phyloP scores from a whole-genome alignment of 2,329 filamentous ascomycete genomes.

The Penicillium sp. region DNA sequence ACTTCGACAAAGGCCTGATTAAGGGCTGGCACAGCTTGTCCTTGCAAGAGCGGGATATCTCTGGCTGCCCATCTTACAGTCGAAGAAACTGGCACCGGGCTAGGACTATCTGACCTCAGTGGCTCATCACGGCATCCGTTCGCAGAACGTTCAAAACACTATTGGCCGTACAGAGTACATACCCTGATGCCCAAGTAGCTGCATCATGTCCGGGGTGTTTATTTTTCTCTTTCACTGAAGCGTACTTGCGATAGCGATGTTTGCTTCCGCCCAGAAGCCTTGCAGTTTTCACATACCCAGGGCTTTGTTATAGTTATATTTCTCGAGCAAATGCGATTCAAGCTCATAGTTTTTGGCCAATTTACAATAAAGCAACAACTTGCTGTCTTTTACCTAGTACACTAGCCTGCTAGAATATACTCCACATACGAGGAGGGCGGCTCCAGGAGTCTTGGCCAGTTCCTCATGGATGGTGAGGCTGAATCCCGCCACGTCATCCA shows the following conservation, averaged over 20 bases:
- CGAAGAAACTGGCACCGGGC: not conserved
- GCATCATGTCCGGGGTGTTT: not conserved
- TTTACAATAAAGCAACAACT: no score
- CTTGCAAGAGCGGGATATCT: not conserved
- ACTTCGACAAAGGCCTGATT: not conserved
- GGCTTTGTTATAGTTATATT: not conserved
- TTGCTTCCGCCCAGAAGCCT: conserved; percentile 1
- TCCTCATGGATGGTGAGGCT: not conserved
- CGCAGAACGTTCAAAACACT: no score
- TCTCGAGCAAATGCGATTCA: not conserved
- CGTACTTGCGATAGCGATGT: not conserved
- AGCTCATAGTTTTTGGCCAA: no score
- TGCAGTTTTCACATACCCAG: conserved; percentile 1
- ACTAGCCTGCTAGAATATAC: no score
- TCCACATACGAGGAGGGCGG: no score
- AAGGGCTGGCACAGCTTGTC: not conserved
- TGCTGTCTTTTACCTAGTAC: no score
- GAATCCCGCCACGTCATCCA: not conserved
- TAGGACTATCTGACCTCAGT: not conserved
- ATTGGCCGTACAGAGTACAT: not conserved
- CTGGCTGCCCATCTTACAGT: not conserved
- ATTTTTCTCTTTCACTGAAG: not conserved
- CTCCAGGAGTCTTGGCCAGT: no score
- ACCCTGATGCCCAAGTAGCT: not conserved
- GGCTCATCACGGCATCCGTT: no score